phyloP scores from a whole-genome alignment of 106 monocot genomes.

The Dendrobium officinale region DNA sequence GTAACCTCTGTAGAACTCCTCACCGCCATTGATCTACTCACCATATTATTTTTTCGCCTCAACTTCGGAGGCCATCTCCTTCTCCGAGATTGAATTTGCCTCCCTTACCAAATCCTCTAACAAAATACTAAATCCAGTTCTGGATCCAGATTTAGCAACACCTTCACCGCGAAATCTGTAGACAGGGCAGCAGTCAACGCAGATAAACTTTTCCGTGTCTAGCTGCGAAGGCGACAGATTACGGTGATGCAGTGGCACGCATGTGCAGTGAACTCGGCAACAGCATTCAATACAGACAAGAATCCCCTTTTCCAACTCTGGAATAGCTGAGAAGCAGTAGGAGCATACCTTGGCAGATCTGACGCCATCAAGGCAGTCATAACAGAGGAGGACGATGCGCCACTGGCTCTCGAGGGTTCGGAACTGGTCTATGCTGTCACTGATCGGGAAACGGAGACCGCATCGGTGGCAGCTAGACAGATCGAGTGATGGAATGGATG shows the following conservation, averaged over 20 bases:
- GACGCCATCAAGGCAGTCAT: conserved; percentile 27
- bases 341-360: conserved; percentile 40
- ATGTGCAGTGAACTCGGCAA: conserved; percentile 44
- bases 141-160: background rate
- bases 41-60: conserved; percentile 4
- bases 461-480: conserved; percentile 48
- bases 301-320: background rate
- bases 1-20: background rate
- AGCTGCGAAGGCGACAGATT: conserved; percentile 12
- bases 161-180: background rate
- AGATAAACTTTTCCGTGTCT: conserved; percentile 29
- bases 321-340: conserved; percentile 44
- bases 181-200: conserved; percentile 51
- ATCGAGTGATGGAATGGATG: conserved; percentile 12
- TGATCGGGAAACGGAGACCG: background rate
- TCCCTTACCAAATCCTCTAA: conserved; percentile 19
- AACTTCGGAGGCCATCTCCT: conserved; percentile 15
- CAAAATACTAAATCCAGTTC: background rate
- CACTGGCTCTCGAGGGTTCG: conserved; percentile 37
- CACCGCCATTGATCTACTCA: conserved; percentile 12
- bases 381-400: conserved; percentile 62
- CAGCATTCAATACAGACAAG: conserved; percentile 36
- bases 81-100: conserved; percentile 13
- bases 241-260: conserved; percentile 38
- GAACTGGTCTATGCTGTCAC: conserved; percentile 12